Conservation (phyloP, 1,284 basidiomycete species). For the Xanthoconium separans region DNA sequence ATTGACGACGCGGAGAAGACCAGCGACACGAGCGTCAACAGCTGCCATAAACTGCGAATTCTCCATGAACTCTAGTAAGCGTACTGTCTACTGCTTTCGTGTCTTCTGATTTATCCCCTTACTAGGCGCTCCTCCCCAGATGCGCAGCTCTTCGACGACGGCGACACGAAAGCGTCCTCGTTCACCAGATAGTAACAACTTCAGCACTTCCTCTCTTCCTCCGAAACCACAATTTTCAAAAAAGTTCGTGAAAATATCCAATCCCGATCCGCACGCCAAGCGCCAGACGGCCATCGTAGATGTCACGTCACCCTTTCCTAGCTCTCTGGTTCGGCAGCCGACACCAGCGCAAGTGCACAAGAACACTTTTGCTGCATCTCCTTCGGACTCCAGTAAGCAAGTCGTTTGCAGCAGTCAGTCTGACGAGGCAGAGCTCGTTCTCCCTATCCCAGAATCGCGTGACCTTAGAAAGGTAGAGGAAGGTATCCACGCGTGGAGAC, state of each 20-base stretch:
- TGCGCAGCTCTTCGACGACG: conserved; percentile 11
- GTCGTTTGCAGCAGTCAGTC: conserved; percentile 67
- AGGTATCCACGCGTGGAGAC: conserved; percentile 44
- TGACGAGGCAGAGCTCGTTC: conserved; percentile 57
- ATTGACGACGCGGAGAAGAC: conserved; percentile 14
- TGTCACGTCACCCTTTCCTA: conserved; percentile 11
- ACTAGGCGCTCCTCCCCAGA: conserved; percentile 11
- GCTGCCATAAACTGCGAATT: neutral
- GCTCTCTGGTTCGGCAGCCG: conserved; percentile 2
- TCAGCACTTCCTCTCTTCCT: neutral
- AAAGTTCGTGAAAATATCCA: conserved; percentile 12
- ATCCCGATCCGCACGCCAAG: conserved; percentile 2
- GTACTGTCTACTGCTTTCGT: neutral
- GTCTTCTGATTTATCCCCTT: conserved; percentile 2
- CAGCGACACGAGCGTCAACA: conserved; percentile 13
- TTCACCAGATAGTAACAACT: conserved; percentile 23
- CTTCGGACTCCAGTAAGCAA: conserved; percentile 32
- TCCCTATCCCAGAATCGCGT: conserved; percentile 25
- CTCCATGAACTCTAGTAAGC: conserved; percentile 11
- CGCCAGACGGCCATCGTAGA: conserved; percentile 3
- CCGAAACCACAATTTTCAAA: conserved; percentile 16
- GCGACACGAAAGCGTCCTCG: conserved; percentile 28
- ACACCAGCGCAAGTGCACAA: conserved; percentile 1
- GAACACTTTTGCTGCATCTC: conserved; percentile 9
- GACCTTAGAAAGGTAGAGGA: conserved; percentile 36